Evolutionary conservation across 2,329 filamentous ascomycete genomes (phyloP), one percentile per base, ranked within the genome.

Genomic region (Venturia nashicola): DNA sequence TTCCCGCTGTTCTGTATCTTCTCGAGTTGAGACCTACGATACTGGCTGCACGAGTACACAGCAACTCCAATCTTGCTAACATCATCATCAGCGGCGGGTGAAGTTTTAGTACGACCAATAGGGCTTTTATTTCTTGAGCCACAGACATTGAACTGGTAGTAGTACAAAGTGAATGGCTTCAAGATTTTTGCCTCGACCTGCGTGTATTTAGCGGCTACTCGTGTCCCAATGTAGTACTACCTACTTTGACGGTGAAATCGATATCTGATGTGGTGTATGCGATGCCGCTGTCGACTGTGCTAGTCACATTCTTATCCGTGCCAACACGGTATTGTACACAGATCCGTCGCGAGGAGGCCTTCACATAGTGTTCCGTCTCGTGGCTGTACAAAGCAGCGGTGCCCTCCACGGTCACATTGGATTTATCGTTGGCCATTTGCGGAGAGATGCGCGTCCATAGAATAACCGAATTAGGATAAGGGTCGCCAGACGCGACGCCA

Each of bases 261-360:
- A 91, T 83, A 70, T 91, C 88, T 0, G 83, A 87, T 42, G 82
- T 88, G 0, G 88, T 91, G 70, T 85, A 89, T 0, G 81, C 86
- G 43, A 75, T 81, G 5, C 88, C 88, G 1, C 76, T 77, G 61
- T 81, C 77, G 1, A 83, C 82, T 8, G 82, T 75, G 1, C 76
- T 73, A 34, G 82, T 76, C n/a, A 76, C 72, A 61, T 78, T 70
- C 14, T 36, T 36, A 67, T 81, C 79, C 20, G 75, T 74, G 16
- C 79, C 78, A n/a, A 90, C 81, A 65, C 80, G 82, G 78, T 84
- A 91, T 42, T 86, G 79, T 0, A 90, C 80, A 68, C 88, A 91
- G 40, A 90, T 79, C 0, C 87, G 86, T 6, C 83, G 77, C 65
- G 79, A 83, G 18, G 81, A 84, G 5, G 80, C 75, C 8, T 74